Evolutionary conservation across 1,284 basidiomycete genomes (phyloP).

Genomic region (Lignosus rhinocerotis): DNA sequence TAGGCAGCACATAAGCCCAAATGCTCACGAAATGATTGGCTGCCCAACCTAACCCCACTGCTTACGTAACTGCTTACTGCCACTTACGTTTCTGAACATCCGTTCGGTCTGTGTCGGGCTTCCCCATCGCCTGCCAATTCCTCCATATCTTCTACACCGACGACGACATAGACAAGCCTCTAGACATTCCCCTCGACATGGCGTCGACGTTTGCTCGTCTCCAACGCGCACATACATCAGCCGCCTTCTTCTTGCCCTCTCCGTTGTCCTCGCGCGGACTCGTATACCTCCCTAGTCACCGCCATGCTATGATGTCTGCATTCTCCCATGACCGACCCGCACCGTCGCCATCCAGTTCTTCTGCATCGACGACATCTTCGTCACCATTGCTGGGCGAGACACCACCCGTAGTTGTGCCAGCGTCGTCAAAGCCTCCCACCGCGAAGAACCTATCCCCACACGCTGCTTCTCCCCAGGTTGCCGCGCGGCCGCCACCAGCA

Average conservation of each 20-base stretch:
- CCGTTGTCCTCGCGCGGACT: constrained; percentile 17
- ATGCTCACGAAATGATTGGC: constrained; percentile 7
- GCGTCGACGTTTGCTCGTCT: constrained; percentile 22
- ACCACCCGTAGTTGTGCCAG: constrained; percentile 47
- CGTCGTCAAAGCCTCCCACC: constrained; percentile 35
- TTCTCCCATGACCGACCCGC: constrained; percentile 33
- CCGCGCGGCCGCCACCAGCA: constrained; percentile 65
- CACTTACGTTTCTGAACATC: constrained; percentile 1
- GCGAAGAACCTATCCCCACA: constrained; percentile 48
- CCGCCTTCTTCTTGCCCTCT: constrained; percentile 8
- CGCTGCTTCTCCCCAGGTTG: constrained; percentile 67
- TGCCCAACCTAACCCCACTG: constrained; percentile 7
- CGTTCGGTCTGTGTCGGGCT: constrained; percentile 13
- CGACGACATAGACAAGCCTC: constrained; percentile 7
- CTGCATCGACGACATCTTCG: constrained; percentile 27
- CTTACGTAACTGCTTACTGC: constrained; percentile 12
- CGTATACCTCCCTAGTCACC: constrained; percentile 33
- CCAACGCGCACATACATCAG: constrained; percentile 19
- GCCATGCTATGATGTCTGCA: constrained; percentile 65
- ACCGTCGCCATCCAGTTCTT: constrained; percentile 24
- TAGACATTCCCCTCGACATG: constrained; percentile 12
- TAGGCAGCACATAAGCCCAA: neutral
- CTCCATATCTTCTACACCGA: constrained; percentile 2
- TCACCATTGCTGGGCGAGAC: constrained; percentile 45
- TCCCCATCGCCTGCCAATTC: neutral